Evolutionary conservation across 345 rosid genomes (phyloP), one percentile per base, ranked within the genome.

Genomic region (Salix brachista): DNA sequence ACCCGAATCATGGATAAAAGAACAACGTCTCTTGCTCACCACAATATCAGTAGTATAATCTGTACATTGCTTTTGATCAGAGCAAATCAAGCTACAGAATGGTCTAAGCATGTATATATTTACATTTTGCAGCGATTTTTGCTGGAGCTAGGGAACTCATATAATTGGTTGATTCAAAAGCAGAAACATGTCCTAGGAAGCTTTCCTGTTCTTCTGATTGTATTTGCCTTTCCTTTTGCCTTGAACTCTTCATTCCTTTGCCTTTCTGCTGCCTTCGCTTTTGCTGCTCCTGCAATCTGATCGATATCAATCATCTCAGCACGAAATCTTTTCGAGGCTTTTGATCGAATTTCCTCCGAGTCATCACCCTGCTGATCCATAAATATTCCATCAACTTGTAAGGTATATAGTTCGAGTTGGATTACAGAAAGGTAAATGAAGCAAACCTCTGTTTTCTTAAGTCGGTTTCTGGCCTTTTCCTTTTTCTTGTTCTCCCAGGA

Each of bases 221-320:
- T 84, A 75, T 92, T 79, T 66, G 95, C 97, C 80, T 94, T 92
- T 72, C 83, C 85, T 85, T 83, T 88, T 66, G 83, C 90, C 84
- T 88, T 85, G 14, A 77, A 34, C 87, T 88, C 96, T 72, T 89
- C 88, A 1, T 85, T 88, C 70, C 77, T 73, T 52, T 77, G 81
- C 74, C 83, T 91, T 74, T 90, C 85, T 73, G 73, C 79, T 54
- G 92, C 91, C 82, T 86, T 81, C 62, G 83, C 86, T 81, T 83
- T 89, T 72, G 97, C 95, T 66, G 73, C 87, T 39, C 65, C 89
- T 67, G 79, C 85, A 16, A 90, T 85, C 79, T 79, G 75, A 30
- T 73, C 83, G 36, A 90, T 83, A 32, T 83, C 64, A 46, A 84
- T 89, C 75, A 86, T 81, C 26, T 89, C 87, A 1, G 71, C 78